phyloP scores from a whole-genome alignment of 306 rosid species.

The Aeschynomene evenia region DNA sequence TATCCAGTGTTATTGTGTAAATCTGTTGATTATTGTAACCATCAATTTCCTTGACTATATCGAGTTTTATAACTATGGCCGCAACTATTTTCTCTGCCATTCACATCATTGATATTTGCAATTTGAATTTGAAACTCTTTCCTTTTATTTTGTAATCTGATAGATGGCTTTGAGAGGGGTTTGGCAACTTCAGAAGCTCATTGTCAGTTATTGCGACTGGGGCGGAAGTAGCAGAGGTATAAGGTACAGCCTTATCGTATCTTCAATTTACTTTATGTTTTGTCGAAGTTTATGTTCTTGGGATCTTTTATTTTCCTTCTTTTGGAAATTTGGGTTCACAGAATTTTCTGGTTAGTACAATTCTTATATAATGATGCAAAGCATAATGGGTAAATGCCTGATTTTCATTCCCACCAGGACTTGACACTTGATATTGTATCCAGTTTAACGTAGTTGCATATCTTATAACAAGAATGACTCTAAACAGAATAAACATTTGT shows the following conservation, averaged over 20 bases:
- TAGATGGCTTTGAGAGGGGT: constrained; percentile 90
- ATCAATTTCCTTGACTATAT: too few species aligned
- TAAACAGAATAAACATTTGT: too few species aligned
- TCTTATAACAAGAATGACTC: background rate
- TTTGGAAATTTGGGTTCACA: background rate
- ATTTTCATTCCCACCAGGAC: background rate
- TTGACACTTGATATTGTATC: background rate
- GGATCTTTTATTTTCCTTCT: background rate
- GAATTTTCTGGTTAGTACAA: background rate
- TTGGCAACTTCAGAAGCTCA: constrained; percentile 82
- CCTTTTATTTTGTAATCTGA: constrained; percentile 21
- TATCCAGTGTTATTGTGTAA: too few species aligned
- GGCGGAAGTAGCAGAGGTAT: constrained; percentile 95
- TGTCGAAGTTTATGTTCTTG: background rate
- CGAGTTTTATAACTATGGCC: background rate
- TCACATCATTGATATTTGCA: background rate
- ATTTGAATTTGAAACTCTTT: background rate
- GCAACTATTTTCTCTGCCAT: background rate
- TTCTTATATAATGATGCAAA: background rate
- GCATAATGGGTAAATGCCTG: background rate
- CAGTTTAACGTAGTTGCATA: background rate
- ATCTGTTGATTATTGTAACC: too few species aligned
- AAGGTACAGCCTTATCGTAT: constrained; percentile 44
- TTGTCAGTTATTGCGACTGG: constrained; percentile 81
- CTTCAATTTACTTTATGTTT: background rate